A percentile compares a stretch with the other conserved stretches of the same genome.
phyloP scores from a whole-genome alignment of 176 grass and related monocot species.

The Tillandsia fasciculata region DNA sequence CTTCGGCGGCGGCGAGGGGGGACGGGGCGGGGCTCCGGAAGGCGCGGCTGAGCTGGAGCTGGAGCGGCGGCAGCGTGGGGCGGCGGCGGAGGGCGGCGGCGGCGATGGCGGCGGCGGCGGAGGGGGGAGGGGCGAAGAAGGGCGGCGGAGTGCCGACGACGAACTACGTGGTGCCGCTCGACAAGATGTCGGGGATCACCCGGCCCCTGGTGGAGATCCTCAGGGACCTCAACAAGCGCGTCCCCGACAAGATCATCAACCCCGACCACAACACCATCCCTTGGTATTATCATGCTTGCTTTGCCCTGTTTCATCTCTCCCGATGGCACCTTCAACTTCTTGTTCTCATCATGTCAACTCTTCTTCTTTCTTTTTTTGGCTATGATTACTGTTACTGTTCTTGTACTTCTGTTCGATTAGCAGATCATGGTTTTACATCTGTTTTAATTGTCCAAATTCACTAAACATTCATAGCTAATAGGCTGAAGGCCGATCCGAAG shows the following conservation, averaged over 20 bases:
- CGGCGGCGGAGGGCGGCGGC: constrained; percentile 6
- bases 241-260: constrained; percentile 94
- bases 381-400: no score
- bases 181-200: constrained; percentile 55
- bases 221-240: constrained; percentile 93
- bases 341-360: no score
- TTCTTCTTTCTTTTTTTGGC: no score
- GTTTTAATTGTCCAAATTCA: no score
- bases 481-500: no score
- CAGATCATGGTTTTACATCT: no score
- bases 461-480: no score
- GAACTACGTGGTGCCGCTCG: constrained; percentile 94
- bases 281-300: constrained; percentile 31
- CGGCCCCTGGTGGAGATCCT: constrained; percentile 95
- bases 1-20: constrained; percentile 36
- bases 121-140: constrained; percentile 18
- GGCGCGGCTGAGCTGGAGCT: background rate
- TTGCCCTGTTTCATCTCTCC: background rate
- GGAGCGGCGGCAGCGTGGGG: constrained; percentile 1
- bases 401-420: no score
- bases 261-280: constrained; percentile 49
- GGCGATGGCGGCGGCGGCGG: background rate
- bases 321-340: background rate
- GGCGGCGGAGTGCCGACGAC: constrained; percentile 44
- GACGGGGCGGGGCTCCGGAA: constrained; percentile 23